Evolutionary conservation across 441 rosid genomes (phyloP).

Genomic region (Kokia cookei): DNA sequence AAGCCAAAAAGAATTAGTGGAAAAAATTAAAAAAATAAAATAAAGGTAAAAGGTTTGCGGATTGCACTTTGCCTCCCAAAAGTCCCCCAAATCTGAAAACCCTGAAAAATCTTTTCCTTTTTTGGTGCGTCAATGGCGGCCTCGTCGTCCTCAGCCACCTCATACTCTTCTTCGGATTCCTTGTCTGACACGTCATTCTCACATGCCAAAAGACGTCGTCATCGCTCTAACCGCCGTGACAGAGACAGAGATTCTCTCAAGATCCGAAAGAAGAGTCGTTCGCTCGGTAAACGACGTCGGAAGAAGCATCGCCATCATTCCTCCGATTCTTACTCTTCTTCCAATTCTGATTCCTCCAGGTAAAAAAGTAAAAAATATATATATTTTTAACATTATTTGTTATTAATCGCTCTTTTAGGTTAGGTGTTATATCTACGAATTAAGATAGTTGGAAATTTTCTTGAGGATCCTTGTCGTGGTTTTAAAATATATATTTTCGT

Average conservation of each 20-base stretch:
- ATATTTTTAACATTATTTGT: not conserved
- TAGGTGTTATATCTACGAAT: not conserved
- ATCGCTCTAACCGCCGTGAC: slow-evolving; percentile 33
- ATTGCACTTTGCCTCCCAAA: not conserved
- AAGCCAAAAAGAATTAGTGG: too few relatives aligned
- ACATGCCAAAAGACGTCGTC: slow-evolving; percentile 38
- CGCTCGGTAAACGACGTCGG: slow-evolving; percentile 56
- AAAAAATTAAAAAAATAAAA: not conserved
- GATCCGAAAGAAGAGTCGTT: slow-evolving; percentile 54
- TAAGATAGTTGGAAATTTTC: not conserved
- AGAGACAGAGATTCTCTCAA: slow-evolving; percentile 54
- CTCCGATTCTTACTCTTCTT: slow-evolving; percentile 38
- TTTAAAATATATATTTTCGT: not conserved
- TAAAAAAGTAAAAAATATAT: not conserved
- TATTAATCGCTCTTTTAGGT: not conserved
- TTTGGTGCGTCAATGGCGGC: slow-evolving; percentile 45
- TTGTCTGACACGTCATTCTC: slow-evolving; percentile 50
- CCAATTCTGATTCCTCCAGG: slow-evolving; percentile 52
- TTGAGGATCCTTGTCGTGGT: not conserved
- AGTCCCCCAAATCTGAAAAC: not conserved
- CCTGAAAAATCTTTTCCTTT: not conserved
- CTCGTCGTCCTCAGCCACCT: slow-evolving; percentile 50
- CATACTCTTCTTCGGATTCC: slow-evolving; percentile 37
- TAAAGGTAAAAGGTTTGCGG: not conserved
- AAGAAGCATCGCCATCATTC: slow-evolving; percentile 37